Conservation (phyloP, 192 early-diverging fungal genomes). For the Linnemannia zychae region DNA sequence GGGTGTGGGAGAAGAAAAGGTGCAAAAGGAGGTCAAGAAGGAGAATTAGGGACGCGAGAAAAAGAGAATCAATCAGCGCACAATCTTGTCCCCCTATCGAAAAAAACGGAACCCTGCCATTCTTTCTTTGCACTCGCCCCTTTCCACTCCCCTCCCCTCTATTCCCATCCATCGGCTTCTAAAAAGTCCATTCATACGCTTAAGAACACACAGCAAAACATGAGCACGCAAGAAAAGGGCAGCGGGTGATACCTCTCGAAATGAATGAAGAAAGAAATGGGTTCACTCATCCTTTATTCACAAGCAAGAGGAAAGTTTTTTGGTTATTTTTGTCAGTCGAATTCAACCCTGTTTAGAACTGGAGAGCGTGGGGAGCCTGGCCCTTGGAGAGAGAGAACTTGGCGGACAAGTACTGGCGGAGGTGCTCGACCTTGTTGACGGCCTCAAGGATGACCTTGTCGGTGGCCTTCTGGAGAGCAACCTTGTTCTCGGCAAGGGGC, state of each 20-base stretch:
- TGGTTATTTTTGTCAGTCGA: slow-evolving; percentile 24
- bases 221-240: neutral
- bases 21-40: neutral
- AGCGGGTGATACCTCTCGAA: neutral
- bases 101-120: too few relatives aligned
- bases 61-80: neutral
- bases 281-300: slow-evolving; percentile 54
- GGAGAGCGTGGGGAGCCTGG: slow-evolving; percentile 95
- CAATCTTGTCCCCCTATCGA: neutral
- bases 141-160: neutral
- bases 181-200: neutral
- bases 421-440: slow-evolving; percentile 87
- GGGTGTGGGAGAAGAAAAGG: neutral
- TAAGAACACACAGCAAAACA: neutral
- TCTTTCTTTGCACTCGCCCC: neutral
- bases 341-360: slow-evolving; percentile 82
- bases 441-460: slow-evolving; percentile 88
- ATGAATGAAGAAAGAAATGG: slow-evolving; percentile 27
- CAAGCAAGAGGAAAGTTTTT: slow-evolving; percentile 29
- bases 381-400: slow-evolving; percentile 96
- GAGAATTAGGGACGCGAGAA: neutral
- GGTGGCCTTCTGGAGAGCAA: slow-evolving; percentile 91
- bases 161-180: neutral
- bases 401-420: slow-evolving; percentile 90
- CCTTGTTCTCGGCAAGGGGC: slow-evolving; percentile 81